Evolutionary conservation across 441 rosid genomes (phyloP).

Genomic region (Gossypium gossypioides): DNA sequence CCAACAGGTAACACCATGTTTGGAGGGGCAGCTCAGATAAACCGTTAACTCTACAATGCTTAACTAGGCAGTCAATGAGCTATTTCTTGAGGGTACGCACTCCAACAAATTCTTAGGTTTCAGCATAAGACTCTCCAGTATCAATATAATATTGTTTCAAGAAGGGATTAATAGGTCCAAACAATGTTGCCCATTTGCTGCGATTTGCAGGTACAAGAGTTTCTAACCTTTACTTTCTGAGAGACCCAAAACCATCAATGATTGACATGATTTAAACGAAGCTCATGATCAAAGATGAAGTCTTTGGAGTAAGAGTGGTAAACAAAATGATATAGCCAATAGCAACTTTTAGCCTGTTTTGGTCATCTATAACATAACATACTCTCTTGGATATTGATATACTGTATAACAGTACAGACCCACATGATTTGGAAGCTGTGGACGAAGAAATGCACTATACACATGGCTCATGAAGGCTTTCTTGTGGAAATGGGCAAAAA

Average conservation of each 20-base stretch:
- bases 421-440: neutral
- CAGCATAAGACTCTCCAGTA: neutral
- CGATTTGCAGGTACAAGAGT: neutral
- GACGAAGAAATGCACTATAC: neutral
- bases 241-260: neutral
- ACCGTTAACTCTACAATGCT: neutral
- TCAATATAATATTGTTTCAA: neutral
- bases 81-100: neutral
- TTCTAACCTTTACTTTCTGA: neutral
- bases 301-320: neutral
- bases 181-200: slow-evolving; percentile 1
- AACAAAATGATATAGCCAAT: neutral
- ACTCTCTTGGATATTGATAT: neutral
- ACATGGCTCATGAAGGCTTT: neutral
- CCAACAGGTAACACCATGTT: neutral
- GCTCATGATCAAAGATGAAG: neutral
- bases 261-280: neutral
- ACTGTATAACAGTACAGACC: neutral
- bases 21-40: neutral
- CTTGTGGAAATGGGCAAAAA: neutral
- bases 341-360: neutral
- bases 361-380: neutral
- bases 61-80: neutral
- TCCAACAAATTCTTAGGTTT: neutral
- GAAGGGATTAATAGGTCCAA: neutral